Evolutionary conservation across 2,329 filamentous ascomycete genomes (phyloP).

Genomic region (Cercospora sojina): DNA sequence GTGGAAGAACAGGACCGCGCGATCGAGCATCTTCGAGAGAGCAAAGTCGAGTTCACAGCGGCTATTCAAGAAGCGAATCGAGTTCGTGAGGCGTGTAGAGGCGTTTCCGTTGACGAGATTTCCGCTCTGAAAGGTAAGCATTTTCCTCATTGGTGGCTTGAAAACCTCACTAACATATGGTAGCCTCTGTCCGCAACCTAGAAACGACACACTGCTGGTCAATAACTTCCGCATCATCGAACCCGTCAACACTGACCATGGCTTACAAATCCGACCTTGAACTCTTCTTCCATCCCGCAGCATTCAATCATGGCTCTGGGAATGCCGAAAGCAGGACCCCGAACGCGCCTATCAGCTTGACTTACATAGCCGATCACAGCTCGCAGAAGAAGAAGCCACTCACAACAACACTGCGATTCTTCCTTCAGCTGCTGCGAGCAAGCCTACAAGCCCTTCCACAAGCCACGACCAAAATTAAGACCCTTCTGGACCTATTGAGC

Average conservation of each 20-base stretch:
- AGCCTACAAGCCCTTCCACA: slow-evolving; percentile 63
- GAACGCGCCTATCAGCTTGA: slow-evolving; percentile 64
- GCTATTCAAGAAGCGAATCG: slow-evolving; percentile 82
- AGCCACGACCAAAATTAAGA: slow-evolving; percentile 55
- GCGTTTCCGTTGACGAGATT: slow-evolving; percentile 84
- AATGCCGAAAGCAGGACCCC: slow-evolving; percentile 27
- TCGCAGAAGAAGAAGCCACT: slow-evolving; percentile 53
- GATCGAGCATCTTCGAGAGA: slow-evolving; percentile 62
- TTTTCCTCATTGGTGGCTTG: background rate
- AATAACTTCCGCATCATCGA: slow-evolving; percentile 60
- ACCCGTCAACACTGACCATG: slow-evolving; percentile 66
- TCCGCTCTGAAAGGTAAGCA: slow-evolving; percentile 69
- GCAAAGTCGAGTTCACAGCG: slow-evolving; percentile 67
- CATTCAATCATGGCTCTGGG: slow-evolving; percentile 49
- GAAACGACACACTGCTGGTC: slow-evolving; percentile 70
- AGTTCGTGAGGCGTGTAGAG: slow-evolving; percentile 81
- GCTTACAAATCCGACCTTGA: slow-evolving; percentile 70
- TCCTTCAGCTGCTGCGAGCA: slow-evolving; percentile 69
- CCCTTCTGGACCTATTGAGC: slow-evolving; percentile 60
- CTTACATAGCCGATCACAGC: slow-evolving; percentile 62
- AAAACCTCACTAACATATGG: slow-evolving; percentile 38
- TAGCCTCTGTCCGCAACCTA: slow-evolving; percentile 64
- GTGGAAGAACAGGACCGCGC: slow-evolving; percentile 65
- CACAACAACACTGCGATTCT: slow-evolving; percentile 70
- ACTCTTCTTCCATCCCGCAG: slow-evolving; percentile 66